Base-by-base conservation (phyloP, 305 asterid species). In the Fraxinus dipetala region DNA sequence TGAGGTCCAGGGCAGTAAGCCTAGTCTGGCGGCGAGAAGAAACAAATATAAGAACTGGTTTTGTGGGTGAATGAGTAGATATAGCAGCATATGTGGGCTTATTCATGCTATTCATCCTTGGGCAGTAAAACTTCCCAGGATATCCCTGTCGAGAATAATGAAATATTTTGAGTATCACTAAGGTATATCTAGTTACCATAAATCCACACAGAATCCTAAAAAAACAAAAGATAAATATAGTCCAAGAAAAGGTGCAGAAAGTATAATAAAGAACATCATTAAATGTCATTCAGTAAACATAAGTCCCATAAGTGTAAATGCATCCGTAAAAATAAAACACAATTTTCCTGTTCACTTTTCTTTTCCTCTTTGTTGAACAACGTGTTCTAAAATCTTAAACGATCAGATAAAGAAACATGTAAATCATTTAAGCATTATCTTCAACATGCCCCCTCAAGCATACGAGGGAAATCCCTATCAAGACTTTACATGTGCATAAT, bases 101-200 rank as follows among this genome's bases (percentile, higher is more conserved):
- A 84, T 96, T 96, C 99, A 96, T 94, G 91, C 98, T 96, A 89
- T 96, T 96, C 99, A 96, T 96, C 89, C 99, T 96, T 83, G 99
- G 99, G 91, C 98, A 96, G 87, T 96, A 96, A 84, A 85, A 96
- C 89, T 96, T 96, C 82, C 99, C 98, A 69, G 99, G 99, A 88
- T 94, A 96, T 79, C 99, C 99, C 99, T 96, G 93, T 86, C 45
- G 72, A 85, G 72, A 80, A 80, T 51, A 84, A 79, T 2, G 40
- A 14, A 30, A 82, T 18, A 45, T 26, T 65, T 72, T 31, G 75
- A 82, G 70, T 78, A 82, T 28, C 40, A 81, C 31, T 34, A 18
- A 72, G 48, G 70, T 70, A 80, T 65, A 61, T 72, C 72, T 1
- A 31, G 78, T 73, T 79, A 69, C 79, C 32, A 31, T 61, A 45